phyloP scores from a whole-genome alignment of 108 stramenopile genomes.

The Craspedostauros australis region DNA sequence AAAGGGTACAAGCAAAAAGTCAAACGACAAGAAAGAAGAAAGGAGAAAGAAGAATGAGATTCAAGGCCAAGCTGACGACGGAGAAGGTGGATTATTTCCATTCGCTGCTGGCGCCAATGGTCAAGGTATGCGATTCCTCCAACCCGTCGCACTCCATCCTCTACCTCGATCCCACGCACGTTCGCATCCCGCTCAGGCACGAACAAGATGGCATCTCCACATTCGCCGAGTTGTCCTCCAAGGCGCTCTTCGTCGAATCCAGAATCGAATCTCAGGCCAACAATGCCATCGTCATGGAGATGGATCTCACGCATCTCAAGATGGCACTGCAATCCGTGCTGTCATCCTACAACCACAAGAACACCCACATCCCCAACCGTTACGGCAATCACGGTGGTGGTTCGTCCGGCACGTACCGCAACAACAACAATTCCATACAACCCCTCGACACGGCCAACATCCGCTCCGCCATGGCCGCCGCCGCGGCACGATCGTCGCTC shows the following conservation, averaged over 20 bases:
- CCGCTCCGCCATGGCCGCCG: background rate
- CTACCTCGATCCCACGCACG: conserved; percentile 57
- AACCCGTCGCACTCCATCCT: conserved; percentile 59
- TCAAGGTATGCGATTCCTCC: conserved; percentile 23
- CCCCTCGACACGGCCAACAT: background rate
- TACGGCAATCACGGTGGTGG: conserved; percentile 20
- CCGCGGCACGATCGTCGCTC: conserved; percentile 16
- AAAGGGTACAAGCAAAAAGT: background rate
- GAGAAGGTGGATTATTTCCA: conserved; percentile 70
- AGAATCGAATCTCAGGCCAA: conserved; percentile 75
- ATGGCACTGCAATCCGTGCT: conserved; percentile 69
- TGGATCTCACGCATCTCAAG: conserved; percentile 65
- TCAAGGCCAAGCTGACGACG: conserved; percentile 72
- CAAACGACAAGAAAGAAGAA: background rate
- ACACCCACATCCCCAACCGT: background rate
- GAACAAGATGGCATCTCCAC: conserved; percentile 65
- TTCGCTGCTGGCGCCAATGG: conserved; percentile 59
- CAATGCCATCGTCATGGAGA: conserved; percentile 82
- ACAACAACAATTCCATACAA: background rate
- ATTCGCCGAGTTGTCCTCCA: conserved; percentile 64
- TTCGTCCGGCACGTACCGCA: background rate
- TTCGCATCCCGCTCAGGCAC: conserved; percentile 50
- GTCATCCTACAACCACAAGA: background rate
- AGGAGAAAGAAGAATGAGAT: conserved; percentile 51
- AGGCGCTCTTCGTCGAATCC: conserved; percentile 67